Conservation (phyloP, 306 rosid species). For the Vachellia pachyceras region DNA sequence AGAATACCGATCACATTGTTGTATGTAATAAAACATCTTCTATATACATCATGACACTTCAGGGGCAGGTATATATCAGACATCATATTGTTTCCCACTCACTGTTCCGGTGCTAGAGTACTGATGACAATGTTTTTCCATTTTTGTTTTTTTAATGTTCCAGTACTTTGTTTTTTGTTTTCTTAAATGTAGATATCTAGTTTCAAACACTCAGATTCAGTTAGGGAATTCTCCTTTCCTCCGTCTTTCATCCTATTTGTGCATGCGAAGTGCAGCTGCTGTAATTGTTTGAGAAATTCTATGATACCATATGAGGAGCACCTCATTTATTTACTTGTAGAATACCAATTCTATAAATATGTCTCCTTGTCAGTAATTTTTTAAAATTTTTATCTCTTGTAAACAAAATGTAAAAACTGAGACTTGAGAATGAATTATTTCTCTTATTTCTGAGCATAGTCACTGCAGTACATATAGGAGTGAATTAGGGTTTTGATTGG, state of each 20-base stretch:
- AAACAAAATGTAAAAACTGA: too few species aligned
- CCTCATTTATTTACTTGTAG: neutral
- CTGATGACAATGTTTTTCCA: slow-evolving; percentile 7
- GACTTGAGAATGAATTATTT: too few species aligned
- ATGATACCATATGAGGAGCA: neutral
- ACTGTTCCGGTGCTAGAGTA: neutral
- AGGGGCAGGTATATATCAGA: slow-evolving; percentile 84
- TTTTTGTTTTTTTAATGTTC: slow-evolving; percentile 27
- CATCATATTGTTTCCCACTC: slow-evolving; percentile 7
- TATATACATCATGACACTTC: slow-evolving; percentile 93
- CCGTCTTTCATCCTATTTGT: neutral
- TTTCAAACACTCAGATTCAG: neutral
- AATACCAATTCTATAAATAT: neutral
- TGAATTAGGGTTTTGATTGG: too few species aligned
- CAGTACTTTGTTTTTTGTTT: neutral
- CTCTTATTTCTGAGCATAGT: too few species aligned
- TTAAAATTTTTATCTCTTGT: too few species aligned
- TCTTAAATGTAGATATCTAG: slow-evolving; percentile 8
- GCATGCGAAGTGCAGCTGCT: neutral
- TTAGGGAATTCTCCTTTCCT: neutral
- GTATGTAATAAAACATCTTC: slow-evolving; percentile 98
- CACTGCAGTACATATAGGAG: too few species aligned
- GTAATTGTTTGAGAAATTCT: neutral
- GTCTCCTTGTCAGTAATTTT: neutral
- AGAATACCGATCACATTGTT: slow-evolving; percentile 80